phyloP scores from a whole-genome alignment of 305 asterid species.

The Fraxinus dipetala region DNA sequence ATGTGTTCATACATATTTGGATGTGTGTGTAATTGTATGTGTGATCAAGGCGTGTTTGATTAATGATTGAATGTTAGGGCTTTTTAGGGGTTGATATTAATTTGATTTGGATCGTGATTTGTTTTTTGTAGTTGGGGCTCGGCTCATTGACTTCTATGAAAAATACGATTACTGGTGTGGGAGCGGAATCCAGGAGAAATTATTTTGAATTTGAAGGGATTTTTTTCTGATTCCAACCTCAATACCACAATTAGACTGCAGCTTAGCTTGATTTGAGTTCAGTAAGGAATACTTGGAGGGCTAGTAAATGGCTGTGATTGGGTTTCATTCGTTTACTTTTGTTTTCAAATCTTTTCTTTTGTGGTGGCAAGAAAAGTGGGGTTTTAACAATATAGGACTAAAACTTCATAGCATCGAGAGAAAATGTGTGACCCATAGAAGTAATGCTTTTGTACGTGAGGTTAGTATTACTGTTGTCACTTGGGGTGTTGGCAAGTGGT shows the following conservation, averaged over 20 bases:
- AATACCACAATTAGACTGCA: background rate
- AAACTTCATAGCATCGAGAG: background rate
- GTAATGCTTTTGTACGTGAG: background rate
- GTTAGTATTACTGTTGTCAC: background rate
- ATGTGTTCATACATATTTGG: background rate
- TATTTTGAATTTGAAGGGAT: background rate
- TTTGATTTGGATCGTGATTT: background rate
- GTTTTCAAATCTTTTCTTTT: background rate
- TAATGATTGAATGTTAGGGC: background rate
- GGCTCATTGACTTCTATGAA: slow-evolving; percentile 1
- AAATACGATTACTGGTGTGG: background rate
- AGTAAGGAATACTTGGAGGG: background rate
- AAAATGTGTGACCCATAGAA: background rate
- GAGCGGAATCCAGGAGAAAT: background rate
- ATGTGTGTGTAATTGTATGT: background rate
- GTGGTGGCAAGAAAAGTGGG: background rate
- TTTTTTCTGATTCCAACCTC: background rate
- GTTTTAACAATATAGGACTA: background rate
- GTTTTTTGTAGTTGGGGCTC: slow-evolving; percentile 2
- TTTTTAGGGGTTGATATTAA: background rate
- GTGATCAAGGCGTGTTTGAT: background rate
- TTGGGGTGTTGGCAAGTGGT: background rate
- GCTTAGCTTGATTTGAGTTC: background rate
- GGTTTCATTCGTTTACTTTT: background rate
- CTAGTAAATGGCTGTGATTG: background rate